phyloP scores from a whole-genome alignment of 352 stramenopile genomes.

The Phytophthora citricola region DNA sequence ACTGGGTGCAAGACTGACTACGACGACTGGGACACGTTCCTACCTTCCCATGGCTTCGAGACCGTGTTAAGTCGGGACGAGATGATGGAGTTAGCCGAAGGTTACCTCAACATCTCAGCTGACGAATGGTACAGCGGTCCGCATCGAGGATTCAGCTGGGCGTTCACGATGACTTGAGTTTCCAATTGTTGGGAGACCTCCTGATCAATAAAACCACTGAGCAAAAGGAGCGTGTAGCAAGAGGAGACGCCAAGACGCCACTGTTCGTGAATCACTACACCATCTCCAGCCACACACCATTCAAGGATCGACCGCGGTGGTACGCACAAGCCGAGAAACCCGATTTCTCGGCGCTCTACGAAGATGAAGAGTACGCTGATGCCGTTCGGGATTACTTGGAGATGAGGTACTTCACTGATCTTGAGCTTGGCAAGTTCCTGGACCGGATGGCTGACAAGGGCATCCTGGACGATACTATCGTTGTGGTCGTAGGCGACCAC shows the following conservation, averaged over 20 bases:
- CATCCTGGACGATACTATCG: conserved; percentile 60
- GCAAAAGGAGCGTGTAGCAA: conserved; percentile 33
- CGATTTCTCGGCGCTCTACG: conserved; percentile 47
- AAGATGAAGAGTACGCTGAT: conserved; percentile 28
- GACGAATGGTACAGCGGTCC: conserved; percentile 40
- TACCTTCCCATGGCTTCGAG: conserved; percentile 61
- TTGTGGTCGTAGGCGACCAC: conserved; percentile 63
- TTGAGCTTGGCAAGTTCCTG: conserved; percentile 58
- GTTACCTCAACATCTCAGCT: conserved; percentile 37
- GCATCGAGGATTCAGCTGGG: conserved; percentile 37
- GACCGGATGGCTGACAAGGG: conserved; percentile 49
- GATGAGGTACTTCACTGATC: conserved; percentile 58
- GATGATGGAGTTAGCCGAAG: conserved; percentile 46
- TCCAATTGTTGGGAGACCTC: conserved; percentile 54
- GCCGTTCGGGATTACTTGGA: conserved; percentile 49
- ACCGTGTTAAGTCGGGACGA: conserved; percentile 46
- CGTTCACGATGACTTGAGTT: conserved; percentile 60
- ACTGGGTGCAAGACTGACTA: conserved; percentile 54
- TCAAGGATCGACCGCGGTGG: conserved; percentile 45
- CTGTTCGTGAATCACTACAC: conserved; percentile 67
- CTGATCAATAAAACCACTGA: conserved; percentile 53
- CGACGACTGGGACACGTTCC: conserved; percentile 57
- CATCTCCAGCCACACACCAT: conserved; percentile 63
- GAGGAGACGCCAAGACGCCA: conserved; percentile 40
- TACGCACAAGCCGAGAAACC: conserved; percentile 38